phyloP scores from a whole-genome alignment of 495 filamentous ascomycete genomes.

The Daldinia bambusicola region DNA sequence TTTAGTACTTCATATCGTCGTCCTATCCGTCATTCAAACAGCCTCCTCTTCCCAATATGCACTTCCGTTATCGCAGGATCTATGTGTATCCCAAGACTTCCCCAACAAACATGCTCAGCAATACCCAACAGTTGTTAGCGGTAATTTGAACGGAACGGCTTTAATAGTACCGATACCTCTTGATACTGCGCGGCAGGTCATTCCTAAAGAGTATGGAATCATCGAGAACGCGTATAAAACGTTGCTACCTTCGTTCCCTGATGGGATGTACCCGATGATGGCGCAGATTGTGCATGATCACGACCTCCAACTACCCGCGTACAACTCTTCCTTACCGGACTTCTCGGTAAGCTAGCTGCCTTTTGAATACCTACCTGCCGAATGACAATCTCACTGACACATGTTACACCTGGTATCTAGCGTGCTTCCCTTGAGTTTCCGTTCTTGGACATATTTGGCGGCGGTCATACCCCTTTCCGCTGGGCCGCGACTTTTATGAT shows the following conservation, averaged over 20 bases:
- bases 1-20: neutral
- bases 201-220: constrained; percentile 53
- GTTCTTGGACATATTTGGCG: constrained; percentile 52
- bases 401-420: constrained; percentile 23
- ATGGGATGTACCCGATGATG: constrained; percentile 58
- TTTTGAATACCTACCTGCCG: neutral
- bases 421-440: constrained; percentile 59
- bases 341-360: constrained; percentile 52
- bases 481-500: constrained; percentile 56
- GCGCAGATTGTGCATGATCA: constrained; percentile 58
- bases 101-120: constrained; percentile 50
- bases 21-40: neutral
- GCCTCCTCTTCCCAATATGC: constrained; percentile 16
- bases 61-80: constrained; percentile 25
- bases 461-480: constrained; percentile 54
- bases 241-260: constrained; percentile 53
- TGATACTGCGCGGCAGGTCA: constrained; percentile 46
- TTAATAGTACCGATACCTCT: constrained; percentile 55
- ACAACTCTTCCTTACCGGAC: constrained; percentile 52
- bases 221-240: constrained; percentile 52
- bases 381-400: too few relatives aligned
- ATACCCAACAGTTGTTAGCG: constrained; percentile 54
- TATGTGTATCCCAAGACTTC: constrained; percentile 52
- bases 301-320: constrained; percentile 51
- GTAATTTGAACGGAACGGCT: constrained; percentile 56